phyloP scores from a whole-genome alignment of 805 yeast species.

The Tetrapisispora nanseiensis region DNA sequence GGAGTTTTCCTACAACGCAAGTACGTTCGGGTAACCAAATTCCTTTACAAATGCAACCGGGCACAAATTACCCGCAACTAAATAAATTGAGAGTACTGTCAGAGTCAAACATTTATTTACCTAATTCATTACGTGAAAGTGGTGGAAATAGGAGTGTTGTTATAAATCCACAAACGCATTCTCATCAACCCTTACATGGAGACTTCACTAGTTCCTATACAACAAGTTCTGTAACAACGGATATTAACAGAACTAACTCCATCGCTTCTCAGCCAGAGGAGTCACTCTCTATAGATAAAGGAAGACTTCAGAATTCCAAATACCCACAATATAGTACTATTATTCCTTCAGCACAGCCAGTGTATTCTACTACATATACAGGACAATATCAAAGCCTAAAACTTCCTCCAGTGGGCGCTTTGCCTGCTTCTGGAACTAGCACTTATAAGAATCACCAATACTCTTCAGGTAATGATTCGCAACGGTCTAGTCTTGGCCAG shows the following conservation, averaged over 20 bases:
- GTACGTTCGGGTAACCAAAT: not conserved
- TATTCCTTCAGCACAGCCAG: not conserved
- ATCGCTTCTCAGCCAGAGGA: slow-evolving; percentile 1
- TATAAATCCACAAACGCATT: not conserved
- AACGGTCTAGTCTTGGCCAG: not conserved
- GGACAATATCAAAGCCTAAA: slow-evolving; percentile 1
- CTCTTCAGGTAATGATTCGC: not conserved
- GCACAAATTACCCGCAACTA: not conserved
- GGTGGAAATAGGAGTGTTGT: not conserved
- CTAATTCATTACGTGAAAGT: not conserved
- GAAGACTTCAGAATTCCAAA: not conserved
- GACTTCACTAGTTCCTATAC: slow-evolving; percentile 1
- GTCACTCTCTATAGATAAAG: not conserved
- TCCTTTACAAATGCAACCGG: not conserved
- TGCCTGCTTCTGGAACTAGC: not conserved
- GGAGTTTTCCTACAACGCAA: not conserved
- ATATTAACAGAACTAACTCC: slow-evolving; percentile 2
- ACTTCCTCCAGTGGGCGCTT: slow-evolving; percentile 26
- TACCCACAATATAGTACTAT: not conserved
- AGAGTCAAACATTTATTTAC: not conserved
- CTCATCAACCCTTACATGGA: not conserved
- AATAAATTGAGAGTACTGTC: not conserved
- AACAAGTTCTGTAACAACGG: not conserved
- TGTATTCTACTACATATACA: not conserved
- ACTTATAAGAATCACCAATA: not conserved